Base-by-base conservation (phyloP, 148 eudicot genomes). In the Fagopyrum esculentum region DNA sequence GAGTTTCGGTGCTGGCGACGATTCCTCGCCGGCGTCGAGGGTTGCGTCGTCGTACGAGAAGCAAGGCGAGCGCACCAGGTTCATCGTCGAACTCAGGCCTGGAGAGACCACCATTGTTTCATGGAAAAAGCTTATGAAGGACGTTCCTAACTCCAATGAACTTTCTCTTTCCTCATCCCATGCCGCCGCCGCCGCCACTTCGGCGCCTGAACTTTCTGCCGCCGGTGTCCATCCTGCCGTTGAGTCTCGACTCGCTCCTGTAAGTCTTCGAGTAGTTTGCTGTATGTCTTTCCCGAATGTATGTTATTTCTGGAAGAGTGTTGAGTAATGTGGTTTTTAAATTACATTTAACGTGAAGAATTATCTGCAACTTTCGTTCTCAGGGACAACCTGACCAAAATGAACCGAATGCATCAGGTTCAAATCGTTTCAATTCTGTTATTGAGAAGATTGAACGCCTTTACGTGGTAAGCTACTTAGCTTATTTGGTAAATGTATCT, bases 371-470 rank as follows among this genome's bases (percentile, higher is more conserved):
- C 26, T 50, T 76, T 59, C 68, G 49, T 64, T 47, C 72, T 59
- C 61, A 88, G 94, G 93, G 86, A 75, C 85, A 86, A 63, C 76
- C 86, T 81, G 80, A 77, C 73, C 86, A 88, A 73, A 81, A 84
- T 80, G 97, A 89, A 68, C 73, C 13, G 69, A 80, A 92, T 81
- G 88, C 90, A 16, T 85, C 88, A 15, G 84, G 90, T 70, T 79
- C 88, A 3, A 89, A 85, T 85, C 97, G 98, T 71, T 84, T 92
- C 83, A 90, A 87, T 79, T 87, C 87, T 63, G 99, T 96, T 60
- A 92, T 96, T 74, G 98, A 92, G 80, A 96, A 87, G 84, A 96
- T 96, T 75, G 99, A 96, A 78, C 94, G 98, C 51, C 80, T 96
- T 45, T 96, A 92, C 80, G 89, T 87, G 97, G 99, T 96, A 84